Conservation (phyloP, 2,329 filamentous ascomycete genomes). For the Dothistroma septosporum region DNA sequence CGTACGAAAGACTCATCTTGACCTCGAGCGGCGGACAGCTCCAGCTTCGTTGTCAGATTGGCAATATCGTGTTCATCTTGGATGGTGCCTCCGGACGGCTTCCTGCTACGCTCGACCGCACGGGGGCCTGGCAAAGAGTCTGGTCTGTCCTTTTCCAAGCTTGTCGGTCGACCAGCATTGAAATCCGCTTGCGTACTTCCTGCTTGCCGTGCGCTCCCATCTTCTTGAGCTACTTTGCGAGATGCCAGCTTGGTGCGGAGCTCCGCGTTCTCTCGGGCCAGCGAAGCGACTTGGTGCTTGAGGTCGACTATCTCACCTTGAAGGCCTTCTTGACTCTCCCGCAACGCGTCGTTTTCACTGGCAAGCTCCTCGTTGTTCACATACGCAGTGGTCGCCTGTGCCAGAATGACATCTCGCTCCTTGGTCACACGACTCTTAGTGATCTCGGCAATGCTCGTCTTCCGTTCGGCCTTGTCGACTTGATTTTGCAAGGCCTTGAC, state of each 20-base stretch:
- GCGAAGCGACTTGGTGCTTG: slow-evolving; percentile 35
- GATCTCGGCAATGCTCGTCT: slow-evolving; percentile 59
- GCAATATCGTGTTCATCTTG: not conserved
- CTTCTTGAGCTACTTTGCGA: slow-evolving; percentile 12
- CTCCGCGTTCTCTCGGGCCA: slow-evolving; percentile 40
- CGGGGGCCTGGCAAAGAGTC: not conserved
- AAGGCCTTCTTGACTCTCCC: slow-evolving; percentile 50
- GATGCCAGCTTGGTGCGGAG: slow-evolving; percentile 39
- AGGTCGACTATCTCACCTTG: slow-evolving; percentile 83
- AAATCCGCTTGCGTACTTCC: not conserved
- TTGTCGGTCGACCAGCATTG: not conserved
- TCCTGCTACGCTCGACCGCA: not conserved
- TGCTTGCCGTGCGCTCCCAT: not conserved
- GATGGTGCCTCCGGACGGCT: not conserved
- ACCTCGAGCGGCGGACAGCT: not conserved
- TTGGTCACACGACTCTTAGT: slow-evolving; percentile 59
- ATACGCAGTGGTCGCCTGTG: slow-evolving; percentile 59
- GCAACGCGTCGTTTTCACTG: slow-evolving; percentile 52
- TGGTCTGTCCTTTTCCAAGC: not conserved
- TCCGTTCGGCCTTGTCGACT: slow-evolving; percentile 60
- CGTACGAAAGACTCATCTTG: slow-evolving; percentile 20
- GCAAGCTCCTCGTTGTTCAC: slow-evolving; percentile 51
- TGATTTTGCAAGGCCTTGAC: slow-evolving; percentile 58
- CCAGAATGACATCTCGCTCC: slow-evolving; percentile 63
- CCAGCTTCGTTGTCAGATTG: not conserved